A percentile compares a stretch with the other conserved stretches of the same genome.
Conservation (phyloP, 345 rosid genomes). For the Pistacia atlantica region DNA sequence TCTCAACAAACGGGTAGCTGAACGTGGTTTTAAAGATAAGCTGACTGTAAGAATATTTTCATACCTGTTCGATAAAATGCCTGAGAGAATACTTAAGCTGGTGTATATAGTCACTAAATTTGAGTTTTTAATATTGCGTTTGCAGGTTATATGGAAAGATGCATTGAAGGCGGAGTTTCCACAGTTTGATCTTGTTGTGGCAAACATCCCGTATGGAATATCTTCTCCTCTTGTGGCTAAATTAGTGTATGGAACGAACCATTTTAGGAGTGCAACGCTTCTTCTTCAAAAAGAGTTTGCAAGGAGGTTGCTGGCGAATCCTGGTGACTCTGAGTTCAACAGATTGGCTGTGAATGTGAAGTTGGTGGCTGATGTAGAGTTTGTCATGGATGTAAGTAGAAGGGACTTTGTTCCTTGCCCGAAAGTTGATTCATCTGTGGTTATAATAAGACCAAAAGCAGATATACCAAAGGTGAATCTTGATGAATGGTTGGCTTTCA, state of each 20-base stretch:
- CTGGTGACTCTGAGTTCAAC: slow-evolving; percentile 85
- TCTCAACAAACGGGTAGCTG: slow-evolving; percentile 57
- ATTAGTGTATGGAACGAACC: slow-evolving; percentile 63
- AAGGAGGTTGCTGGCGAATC: slow-evolving; percentile 68
- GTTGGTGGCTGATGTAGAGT: slow-evolving; percentile 74
- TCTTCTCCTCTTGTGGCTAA: slow-evolving; percentile 83
- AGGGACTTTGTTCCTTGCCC: slow-evolving; percentile 88
- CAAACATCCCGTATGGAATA: slow-evolving; percentile 82
- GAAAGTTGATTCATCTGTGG: slow-evolving; percentile 86
- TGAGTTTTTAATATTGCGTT: slow-evolving; percentile 10
- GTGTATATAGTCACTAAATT: background rate
- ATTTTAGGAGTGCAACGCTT: slow-evolving; percentile 74
- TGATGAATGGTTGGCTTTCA: slow-evolving; percentile 79
- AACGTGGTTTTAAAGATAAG: slow-evolving; percentile 39
- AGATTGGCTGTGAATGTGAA: slow-evolving; percentile 89
- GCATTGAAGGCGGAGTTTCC: slow-evolving; percentile 81
- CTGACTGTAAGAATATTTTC: slow-evolving; percentile 50
- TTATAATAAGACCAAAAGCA: slow-evolving; percentile 70
- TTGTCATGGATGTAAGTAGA: slow-evolving; percentile 88
- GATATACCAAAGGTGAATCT: slow-evolving; percentile 58
- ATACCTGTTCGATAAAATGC: slow-evolving; percentile 56
- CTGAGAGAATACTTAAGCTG: slow-evolving; percentile 14
- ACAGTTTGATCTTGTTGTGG: slow-evolving; percentile 72
- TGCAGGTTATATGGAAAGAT: slow-evolving; percentile 71
- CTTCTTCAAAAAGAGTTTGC: slow-evolving; percentile 96